These are phyloP conservation scores for Penicillium corylophilum DNA, from an alignment of 2,329 filamentous ascomycete species.

Conservation along the genomic window DNA sequence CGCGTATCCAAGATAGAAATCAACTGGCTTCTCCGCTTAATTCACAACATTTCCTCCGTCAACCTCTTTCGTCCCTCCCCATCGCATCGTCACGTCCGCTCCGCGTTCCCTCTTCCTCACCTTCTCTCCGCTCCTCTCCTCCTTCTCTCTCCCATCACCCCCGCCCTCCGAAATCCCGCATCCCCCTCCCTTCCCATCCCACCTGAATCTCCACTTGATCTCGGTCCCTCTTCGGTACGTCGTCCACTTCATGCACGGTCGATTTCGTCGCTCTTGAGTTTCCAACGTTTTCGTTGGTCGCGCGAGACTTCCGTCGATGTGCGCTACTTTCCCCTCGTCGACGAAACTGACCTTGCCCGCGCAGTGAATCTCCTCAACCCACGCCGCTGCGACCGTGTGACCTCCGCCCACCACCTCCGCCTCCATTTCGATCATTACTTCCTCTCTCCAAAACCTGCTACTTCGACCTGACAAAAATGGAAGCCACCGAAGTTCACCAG, in stretches of 20 bases:
- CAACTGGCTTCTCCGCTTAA: conserved; percentile 21
- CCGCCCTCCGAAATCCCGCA: conserved; percentile 13
- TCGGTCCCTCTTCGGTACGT: conserved; percentile 24
- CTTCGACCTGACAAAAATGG: conserved; percentile 51
- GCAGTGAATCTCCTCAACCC: conserved; percentile 11
- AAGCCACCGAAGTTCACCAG: conserved; percentile 55
- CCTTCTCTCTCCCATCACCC: conserved; percentile 10
- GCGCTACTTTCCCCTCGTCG: conserved; percentile 12
- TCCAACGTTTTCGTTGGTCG: not conserved
- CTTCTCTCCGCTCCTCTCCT: conserved; percentile 18
- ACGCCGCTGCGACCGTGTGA: conserved; percentile 20
- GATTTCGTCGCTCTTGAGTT: conserved; percentile 1
- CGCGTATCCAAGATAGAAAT: conserved; percentile 1
- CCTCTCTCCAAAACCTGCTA: conserved; percentile 19
- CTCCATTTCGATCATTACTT: conserved; percentile 20
- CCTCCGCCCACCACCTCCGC: conserved; percentile 4
- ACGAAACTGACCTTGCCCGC: conserved; percentile 9
- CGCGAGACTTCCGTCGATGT: not conserved
- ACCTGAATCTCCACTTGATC: conserved; percentile 26
- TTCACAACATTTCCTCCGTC: conserved; percentile 19
- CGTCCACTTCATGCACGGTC: conserved; percentile 5
- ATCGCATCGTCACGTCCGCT: conserved; percentile 11
- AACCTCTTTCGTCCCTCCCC: conserved; percentile 14
- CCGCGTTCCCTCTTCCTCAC: conserved; percentile 22
- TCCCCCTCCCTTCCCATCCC: conserved; percentile 22